Conservation (phyloP, 371 early-diverging fungal species). For the Mucor sp. region DNA sequence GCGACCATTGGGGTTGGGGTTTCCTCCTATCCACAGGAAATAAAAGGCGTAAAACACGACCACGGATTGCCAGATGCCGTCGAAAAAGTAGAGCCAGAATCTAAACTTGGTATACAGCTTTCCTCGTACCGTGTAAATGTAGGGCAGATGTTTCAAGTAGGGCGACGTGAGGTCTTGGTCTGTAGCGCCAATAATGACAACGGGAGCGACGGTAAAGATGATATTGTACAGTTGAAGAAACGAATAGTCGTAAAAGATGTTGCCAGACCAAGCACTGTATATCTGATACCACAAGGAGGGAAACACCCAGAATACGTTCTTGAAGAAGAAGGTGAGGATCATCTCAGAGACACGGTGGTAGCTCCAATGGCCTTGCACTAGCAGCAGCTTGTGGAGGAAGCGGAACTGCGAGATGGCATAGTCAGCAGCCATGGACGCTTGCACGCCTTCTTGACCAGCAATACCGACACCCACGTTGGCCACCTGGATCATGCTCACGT, state of each 20-base stretch:
- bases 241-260: slow-evolving; percentile 86
- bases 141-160: slow-evolving; percentile 64
- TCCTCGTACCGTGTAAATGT: slow-evolving; percentile 60
- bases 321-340: slow-evolving; percentile 92
- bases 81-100: slow-evolving; percentile 69
- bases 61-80: slow-evolving; percentile 74
- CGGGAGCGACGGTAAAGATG: slow-evolving; percentile 76
- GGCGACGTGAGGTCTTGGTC: slow-evolving; percentile 65
- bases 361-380: slow-evolving; percentile 89
- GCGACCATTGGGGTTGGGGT: slow-evolving; percentile 44
- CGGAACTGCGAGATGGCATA: slow-evolving; percentile 92
- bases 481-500: slow-evolving; percentile 92
- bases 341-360: slow-evolving; percentile 89
- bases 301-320: slow-evolving; percentile 89
- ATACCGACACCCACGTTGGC: slow-evolving; percentile 96
- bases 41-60: slow-evolving; percentile 66
- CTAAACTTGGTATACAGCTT: slow-evolving; percentile 58
- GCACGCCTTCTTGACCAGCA: slow-evolving; percentile 88
- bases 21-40: slow-evolving; percentile 40
- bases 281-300: slow-evolving; percentile 85
- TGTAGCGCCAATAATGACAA: slow-evolving; percentile 58
- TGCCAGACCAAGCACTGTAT: slow-evolving; percentile 81
- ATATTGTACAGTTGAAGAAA: slow-evolving; percentile 82
- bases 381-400: slow-evolving; percentile 78
- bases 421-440: slow-evolving; percentile 91